Evolutionary conservation across 2,329 filamentous ascomycete genomes (phyloP).

Genomic region (Cladosporium sp.): DNA sequence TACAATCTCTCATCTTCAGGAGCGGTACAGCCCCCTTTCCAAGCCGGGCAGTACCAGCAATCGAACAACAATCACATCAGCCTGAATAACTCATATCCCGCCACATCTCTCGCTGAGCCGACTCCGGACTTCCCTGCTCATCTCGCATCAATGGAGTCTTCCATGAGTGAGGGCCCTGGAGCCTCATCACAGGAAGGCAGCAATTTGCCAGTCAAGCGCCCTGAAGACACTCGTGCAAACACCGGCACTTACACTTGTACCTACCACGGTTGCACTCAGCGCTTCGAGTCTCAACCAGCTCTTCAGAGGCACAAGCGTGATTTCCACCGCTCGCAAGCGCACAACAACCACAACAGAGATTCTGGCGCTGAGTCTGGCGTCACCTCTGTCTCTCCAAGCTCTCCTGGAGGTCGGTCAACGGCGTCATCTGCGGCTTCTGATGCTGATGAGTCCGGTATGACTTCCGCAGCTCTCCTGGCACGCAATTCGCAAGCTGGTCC

Average conservation of each 20-base stretch:
- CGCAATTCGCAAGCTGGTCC: conserved; percentile 88
- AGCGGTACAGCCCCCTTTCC: conserved; percentile 20
- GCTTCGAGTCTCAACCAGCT: conserved; percentile 81
- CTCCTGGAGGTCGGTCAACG: conserved; percentile 23
- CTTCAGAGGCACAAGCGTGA: conserved; percentile 96
- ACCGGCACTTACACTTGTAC: conserved; percentile 93
- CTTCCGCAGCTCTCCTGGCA: conserved; percentile 52
- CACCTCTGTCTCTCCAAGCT: conserved; percentile 19
- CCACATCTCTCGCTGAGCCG: conserved; percentile 31
- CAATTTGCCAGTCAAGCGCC: conserved; percentile 43
- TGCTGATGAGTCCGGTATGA: conserved; percentile 37
- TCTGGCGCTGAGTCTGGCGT: conserved; percentile 32
- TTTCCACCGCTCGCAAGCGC: conserved; percentile 66
- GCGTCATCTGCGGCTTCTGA: conserved; percentile 27
- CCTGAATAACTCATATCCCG: conserved; percentile 27
- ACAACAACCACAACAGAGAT: conserved; percentile 24
- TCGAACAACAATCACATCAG: conserved; percentile 18
- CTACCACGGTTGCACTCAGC: conserved; percentile 81
- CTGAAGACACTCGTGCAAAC: conserved; percentile 64
- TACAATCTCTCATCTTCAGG: conserved; percentile 23
- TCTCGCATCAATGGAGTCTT: conserved; percentile 60
- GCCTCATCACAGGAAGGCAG: conserved; percentile 40
- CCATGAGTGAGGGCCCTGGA: conserved; percentile 50
- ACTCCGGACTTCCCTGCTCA: conserved; percentile 57
- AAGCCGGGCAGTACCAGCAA: conserved; percentile 24